These are phyloP conservation scores for Wallacemonas collosoma DNA, from an alignment of 208 protist species.

Conservation along the genomic window DNA sequence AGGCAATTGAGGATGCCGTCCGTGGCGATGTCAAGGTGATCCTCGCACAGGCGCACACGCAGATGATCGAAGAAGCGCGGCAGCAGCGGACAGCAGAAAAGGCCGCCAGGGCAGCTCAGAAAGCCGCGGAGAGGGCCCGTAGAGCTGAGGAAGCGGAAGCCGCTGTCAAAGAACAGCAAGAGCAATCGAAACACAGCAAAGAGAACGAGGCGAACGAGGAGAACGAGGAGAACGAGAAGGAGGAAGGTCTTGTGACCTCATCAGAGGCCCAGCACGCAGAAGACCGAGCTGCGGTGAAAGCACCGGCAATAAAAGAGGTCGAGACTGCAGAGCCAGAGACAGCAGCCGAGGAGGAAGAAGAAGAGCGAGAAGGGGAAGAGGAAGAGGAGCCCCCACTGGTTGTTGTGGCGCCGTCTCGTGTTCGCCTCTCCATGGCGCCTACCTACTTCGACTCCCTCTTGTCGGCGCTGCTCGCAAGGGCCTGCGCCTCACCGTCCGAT, in stretches of 20 bases:
- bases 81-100: background rate
- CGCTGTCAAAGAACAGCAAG: no score
- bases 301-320: background rate
- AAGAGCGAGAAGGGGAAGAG: background rate
- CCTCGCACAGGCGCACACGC: conserved; percentile 2
- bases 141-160: background rate
- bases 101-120: background rate
- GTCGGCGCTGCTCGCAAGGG: conserved; percentile 34
- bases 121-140: background rate
- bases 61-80: conserved; percentile 6
- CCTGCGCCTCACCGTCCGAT: conserved; percentile 56
- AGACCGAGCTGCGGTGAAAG: background rate
- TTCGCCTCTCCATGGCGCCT: conserved; percentile 23
- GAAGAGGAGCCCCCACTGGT: background rate
- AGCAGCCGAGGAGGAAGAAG: background rate
- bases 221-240: no score
- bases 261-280: background rate
- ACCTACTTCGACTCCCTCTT: conserved; percentile 49
- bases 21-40: conserved; percentile 26
- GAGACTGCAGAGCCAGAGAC: no score
- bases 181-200: no score
- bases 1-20: conserved; percentile 28
- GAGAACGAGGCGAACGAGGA: no score
- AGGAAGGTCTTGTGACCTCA: background rate
- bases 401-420: background rate